Evolutionary conservation across 2,329 filamentous ascomycete genomes (phyloP).

Genomic region (Akanthomyces dipterigenus): DNA sequence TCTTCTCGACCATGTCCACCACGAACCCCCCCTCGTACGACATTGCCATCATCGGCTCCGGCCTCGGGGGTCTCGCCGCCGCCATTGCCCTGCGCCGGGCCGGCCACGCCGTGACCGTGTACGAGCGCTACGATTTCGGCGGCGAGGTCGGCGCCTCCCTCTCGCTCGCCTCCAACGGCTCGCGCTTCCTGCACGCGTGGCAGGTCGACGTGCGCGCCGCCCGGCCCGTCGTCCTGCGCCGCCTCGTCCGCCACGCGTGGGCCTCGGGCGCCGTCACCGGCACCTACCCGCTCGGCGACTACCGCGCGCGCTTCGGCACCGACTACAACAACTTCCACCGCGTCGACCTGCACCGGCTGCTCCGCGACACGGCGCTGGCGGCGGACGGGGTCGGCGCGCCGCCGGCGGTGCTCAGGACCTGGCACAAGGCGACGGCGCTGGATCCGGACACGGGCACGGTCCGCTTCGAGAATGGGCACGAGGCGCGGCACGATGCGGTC

Average conservation of each 20-base stretch:
- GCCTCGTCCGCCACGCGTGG: conserved; percentile 59
- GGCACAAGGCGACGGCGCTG: conserved; percentile 44
- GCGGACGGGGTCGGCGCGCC: conserved; percentile 39
- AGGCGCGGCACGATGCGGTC: conserved; percentile 46
- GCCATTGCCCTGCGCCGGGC: conserved; percentile 34
- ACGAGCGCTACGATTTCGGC: conserved; percentile 55
- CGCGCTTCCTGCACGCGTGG: conserved; percentile 58
- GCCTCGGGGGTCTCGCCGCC: conserved; percentile 32
- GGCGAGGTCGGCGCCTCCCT: conserved; percentile 60
- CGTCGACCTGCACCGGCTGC: conserved; percentile 55
- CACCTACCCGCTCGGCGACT: conserved; percentile 53
- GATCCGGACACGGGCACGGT: conserved; percentile 42
- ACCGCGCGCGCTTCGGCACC: conserved; percentile 53
- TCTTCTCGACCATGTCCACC: not conserved
- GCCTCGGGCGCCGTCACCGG: conserved; percentile 52
- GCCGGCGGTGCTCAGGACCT: conserved; percentile 44
- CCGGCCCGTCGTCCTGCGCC: conserved; percentile 51
- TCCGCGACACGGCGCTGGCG: conserved; percentile 48
- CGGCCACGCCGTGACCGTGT: conserved; percentile 45
- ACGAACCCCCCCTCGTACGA: conserved; percentile 19
- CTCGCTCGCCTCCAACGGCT: conserved; percentile 57
- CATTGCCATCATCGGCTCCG: conserved; percentile 32
- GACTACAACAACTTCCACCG: conserved; percentile 60
- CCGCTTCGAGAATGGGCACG: conserved; percentile 42
- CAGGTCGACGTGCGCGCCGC: conserved; percentile 51